phyloP scores from a whole-genome alignment of 192 early-diverging fungal species.

The Coemansia sp. region DNA sequence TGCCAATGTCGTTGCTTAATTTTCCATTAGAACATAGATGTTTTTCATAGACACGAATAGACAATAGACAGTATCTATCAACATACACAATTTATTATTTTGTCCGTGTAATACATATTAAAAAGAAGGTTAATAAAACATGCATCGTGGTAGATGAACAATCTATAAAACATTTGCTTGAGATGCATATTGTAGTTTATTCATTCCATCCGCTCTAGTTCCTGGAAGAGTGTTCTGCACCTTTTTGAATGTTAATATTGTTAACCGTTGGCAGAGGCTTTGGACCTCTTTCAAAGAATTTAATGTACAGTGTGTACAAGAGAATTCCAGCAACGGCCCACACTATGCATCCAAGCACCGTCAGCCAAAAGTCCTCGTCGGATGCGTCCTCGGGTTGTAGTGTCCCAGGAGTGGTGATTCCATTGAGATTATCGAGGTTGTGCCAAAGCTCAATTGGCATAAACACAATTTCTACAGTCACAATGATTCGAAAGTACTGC shows the following conservation, averaged over 20 bases:
- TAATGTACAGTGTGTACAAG: constrained; percentile 32
- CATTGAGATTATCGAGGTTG: constrained; percentile 49
- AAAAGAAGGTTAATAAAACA: too few species aligned
- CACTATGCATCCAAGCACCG: constrained; percentile 37
- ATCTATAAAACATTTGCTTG: too few species aligned
- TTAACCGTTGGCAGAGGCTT: constrained; percentile 13
- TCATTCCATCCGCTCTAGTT: too few species aligned
- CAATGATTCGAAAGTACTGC: constrained; percentile 42
- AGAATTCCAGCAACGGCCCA: constrained; percentile 35
- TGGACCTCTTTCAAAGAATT: constrained; percentile 45
- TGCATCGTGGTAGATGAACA: too few species aligned
- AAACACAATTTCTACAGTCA: constrained; percentile 43
- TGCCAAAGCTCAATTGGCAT: constrained; percentile 53
- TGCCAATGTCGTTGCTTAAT: too few species aligned
- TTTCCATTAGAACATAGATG: too few species aligned
- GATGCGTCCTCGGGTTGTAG: constrained; percentile 22
- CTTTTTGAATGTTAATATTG: neutral
- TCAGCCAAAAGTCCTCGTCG: constrained; percentile 44
- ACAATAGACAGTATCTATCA: too few species aligned
- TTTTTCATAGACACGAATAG: too few species aligned
- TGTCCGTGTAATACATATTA: too few species aligned
- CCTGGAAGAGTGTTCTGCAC: too few species aligned
- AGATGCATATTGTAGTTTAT: too few species aligned
- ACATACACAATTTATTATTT: too few species aligned
- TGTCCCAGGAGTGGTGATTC: constrained; percentile 43